Conservation (phyloP, 1,284 basidiomycete genomes). For the Hemileccinum hortonii region DNA sequence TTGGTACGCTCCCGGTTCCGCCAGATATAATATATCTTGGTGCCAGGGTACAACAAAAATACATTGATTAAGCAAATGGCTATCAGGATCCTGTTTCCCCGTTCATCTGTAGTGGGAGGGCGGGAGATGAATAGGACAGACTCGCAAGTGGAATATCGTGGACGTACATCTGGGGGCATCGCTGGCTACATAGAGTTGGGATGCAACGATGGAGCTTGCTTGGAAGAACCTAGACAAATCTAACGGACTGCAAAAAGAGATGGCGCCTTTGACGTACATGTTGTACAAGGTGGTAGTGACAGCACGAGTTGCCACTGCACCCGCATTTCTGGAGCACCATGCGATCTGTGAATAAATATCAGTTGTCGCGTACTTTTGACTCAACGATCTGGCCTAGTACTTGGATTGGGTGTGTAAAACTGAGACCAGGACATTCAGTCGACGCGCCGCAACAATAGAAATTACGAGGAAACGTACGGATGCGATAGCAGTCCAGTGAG, state of each 20-base stretch:
- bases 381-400: slow-evolving; percentile 13
- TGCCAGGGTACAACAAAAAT: slow-evolving; percentile 49
- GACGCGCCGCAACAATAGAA: too few species aligned
- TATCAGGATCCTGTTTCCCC: slow-evolving; percentile 50
- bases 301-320: slow-evolving; percentile 53
- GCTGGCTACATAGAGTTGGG: slow-evolving; percentile 45
- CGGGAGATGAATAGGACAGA: slow-evolving; percentile 2
- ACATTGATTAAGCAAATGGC: slow-evolving; percentile 47
- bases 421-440: background rate
- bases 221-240: slow-evolving; percentile 41
- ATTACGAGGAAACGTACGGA: slow-evolving; percentile 2
- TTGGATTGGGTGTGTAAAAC: slow-evolving; percentile 38
- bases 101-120: slow-evolving; percentile 37
- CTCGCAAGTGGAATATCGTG: background rate
- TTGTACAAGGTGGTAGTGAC: slow-evolving; percentile 57
- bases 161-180: slow-evolving; percentile 49
- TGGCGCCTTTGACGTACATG: slow-evolving; percentile 33
- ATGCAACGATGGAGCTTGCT: slow-evolving; percentile 42
- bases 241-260: too few species aligned
- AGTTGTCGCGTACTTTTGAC: background rate
- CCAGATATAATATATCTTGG: slow-evolving; percentile 53
- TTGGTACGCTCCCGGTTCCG: slow-evolving; percentile 47
- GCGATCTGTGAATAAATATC: slow-evolving; percentile 38
- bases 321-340: slow-evolving; percentile 57
- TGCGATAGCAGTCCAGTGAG: slow-evolving; percentile 17